These are phyloP conservation scores for Buxus sempervirens DNA, from an alignment of 164 flowering plant species.

Conservation along the genomic window DNA sequence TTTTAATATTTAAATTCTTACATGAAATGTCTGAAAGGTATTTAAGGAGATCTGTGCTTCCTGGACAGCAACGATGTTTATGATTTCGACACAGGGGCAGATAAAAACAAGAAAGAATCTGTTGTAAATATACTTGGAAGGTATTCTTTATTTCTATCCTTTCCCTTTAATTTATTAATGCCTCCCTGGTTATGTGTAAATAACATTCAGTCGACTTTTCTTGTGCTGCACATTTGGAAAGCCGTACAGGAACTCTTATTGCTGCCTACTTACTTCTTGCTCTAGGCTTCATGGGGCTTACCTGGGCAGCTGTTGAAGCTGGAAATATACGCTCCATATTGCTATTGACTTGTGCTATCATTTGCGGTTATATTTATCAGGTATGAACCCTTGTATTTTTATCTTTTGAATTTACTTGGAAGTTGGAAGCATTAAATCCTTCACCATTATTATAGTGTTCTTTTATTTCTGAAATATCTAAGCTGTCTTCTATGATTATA, in stretches of 20 bases:
- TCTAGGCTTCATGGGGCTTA: conserved; percentile 69
- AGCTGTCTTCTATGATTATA: neutral
- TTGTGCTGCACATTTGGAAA: conserved; percentile 31
- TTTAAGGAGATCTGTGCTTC: conserved; percentile 14
- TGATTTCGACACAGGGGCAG: conserved; percentile 95
- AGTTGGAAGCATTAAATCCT: neutral
- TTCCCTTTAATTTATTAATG: too few species aligned
- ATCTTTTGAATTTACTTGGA: neutral
- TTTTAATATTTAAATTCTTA: too few species aligned
- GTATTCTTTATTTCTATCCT: conserved; percentile 27
- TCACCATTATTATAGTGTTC: too few species aligned
- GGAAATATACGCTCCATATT: conserved; percentile 59
- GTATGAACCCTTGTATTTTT: conserved; percentile 28
- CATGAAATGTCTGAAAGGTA: conserved; percentile 1
- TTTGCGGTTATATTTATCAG: conserved; percentile 90
- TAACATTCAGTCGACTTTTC: neutral
- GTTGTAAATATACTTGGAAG: conserved; percentile 85
- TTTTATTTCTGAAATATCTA: neutral
- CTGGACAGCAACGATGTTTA: conserved; percentile 92
- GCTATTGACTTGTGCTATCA: conserved; percentile 54
- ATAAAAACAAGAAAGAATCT: conserved; percentile 85
- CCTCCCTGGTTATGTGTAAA: neutral
- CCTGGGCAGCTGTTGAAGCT: conserved; percentile 55
- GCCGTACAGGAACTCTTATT: conserved; percentile 64
- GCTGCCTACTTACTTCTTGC: conserved; percentile 61